Evolutionary conservation across 208 protist species (phyloP).

Genomic region (Endotrypanum monterogeii): DNA sequence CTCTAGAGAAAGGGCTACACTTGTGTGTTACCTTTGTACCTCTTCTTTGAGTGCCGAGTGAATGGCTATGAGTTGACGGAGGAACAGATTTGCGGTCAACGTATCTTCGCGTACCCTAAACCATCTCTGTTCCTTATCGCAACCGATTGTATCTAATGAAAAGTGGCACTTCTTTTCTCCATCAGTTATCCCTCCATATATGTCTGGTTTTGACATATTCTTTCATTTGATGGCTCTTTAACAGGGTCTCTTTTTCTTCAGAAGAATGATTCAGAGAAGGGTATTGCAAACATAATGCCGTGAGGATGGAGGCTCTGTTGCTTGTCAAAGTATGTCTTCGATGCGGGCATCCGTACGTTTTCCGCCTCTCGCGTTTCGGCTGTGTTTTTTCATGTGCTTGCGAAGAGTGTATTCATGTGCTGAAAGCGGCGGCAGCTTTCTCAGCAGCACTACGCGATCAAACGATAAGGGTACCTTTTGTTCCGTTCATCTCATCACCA

Average conservation of each 20-base stretch:
- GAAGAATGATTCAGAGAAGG: not conserved
- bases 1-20: not conserved
- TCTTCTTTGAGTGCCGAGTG: not conserved
- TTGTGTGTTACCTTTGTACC: not conserved
- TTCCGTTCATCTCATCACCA: slow-evolving; percentile 47
- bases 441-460: slow-evolving; percentile 22
- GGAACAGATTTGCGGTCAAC: not conserved
- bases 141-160: not conserved
- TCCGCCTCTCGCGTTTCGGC: slow-evolving; percentile 69
- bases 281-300: not conserved
- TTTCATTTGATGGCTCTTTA: not conserved
- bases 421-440: slow-evolving; percentile 44
- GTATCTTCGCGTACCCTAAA: not conserved
- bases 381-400: slow-evolving; percentile 69
- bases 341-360: slow-evolving; percentile 43
- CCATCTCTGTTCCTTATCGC: not conserved
- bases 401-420: slow-evolving; percentile 41
- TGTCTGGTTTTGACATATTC: not conserved
- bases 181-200: not conserved
- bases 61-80: not conserved
- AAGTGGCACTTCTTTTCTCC: not conserved
- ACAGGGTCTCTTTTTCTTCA: not conserved
- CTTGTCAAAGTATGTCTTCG: slow-evolving; percentile 32
- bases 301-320: slow-evolving; percentile 61
- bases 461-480: slow-evolving; percentile 20